Evolutionary conservation across 108 stramenopile species (phyloP).

Genomic region (Mayamaea pseudoterrestris): DNA sequence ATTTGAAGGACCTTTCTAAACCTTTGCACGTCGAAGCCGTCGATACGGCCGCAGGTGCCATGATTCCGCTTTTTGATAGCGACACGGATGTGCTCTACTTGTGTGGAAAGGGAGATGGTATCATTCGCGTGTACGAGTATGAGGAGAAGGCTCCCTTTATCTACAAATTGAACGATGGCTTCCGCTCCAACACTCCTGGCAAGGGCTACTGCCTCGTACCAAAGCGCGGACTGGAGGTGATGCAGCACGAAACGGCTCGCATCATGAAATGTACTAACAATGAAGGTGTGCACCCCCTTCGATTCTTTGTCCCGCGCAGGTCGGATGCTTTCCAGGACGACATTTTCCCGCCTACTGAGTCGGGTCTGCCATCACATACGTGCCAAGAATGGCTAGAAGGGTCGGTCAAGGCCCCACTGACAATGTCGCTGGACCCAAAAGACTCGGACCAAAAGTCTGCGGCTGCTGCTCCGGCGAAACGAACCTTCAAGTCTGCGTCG

Average conservation of each 20-base stretch:
- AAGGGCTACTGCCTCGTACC: slow-evolving; percentile 97
- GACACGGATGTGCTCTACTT: slow-evolving; percentile 93
- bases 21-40: slow-evolving; percentile 76
- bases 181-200: slow-evolving; percentile 84
- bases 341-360: slow-evolving; percentile 87
- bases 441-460: slow-evolving; percentile 11
- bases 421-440: slow-evolving; percentile 74
- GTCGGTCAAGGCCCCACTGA: slow-evolving; percentile 68
- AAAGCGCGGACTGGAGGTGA: slow-evolving; percentile 91
- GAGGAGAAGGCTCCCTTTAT: slow-evolving; percentile 83
- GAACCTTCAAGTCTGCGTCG: slow-evolving; percentile 57
- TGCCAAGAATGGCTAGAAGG: slow-evolving; percentile 91
- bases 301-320: slow-evolving; percentile 95
- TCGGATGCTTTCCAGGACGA: slow-evolving; percentile 96
- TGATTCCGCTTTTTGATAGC: slow-evolving; percentile 93
- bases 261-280: slow-evolving; percentile 92
- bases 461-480: slow-evolving; percentile 13
- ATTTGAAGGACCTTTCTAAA: slow-evolving; percentile 63
- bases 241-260: slow-evolving; percentile 88
- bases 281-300: slow-evolving; percentile 82
- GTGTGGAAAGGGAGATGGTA: slow-evolving; percentile 98
- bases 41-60: slow-evolving; percentile 94
- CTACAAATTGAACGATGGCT: slow-evolving; percentile 83
- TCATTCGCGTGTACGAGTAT: slow-evolving; percentile 93
- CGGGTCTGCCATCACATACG: slow-evolving; percentile 76